A percentile compares a stretch with the other conserved stretches of the same genome.
Conservation (phyloP, 2,329 filamentous ascomycete genomes). For the Tympanopsis confertula region DNA sequence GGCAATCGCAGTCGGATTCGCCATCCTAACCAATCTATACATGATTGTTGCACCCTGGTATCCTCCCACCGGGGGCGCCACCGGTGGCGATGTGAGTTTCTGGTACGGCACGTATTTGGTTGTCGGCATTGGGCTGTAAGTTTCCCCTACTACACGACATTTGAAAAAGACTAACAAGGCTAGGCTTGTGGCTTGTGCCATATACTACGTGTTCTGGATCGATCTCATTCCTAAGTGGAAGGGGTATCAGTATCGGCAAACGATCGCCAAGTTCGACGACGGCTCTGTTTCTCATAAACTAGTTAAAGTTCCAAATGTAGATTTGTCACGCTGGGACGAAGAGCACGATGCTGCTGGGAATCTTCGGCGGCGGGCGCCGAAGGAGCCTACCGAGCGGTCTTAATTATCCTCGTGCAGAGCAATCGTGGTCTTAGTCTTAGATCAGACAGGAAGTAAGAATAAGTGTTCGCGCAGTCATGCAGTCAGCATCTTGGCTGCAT, state of each 20-base stretch:
- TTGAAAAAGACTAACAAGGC: neutral
- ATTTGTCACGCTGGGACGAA: neutral
- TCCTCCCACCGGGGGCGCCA: constrained; percentile 45
- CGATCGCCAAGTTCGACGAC: constrained; percentile 36
- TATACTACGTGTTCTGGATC: constrained; percentile 51
- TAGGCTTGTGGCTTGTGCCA: constrained; percentile 36
- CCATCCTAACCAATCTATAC: constrained; percentile 45
- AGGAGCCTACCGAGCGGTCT: too few relatives aligned
- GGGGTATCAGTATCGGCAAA: constrained; percentile 42
- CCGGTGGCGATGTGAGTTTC: constrained; percentile 57
- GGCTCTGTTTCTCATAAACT: constrained; percentile 21
- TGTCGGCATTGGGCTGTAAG: constrained; percentile 52
- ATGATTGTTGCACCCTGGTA: constrained; percentile 63
- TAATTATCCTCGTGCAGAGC: too few relatives aligned
- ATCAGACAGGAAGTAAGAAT: too few relatives aligned
- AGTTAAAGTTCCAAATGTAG: neutral
- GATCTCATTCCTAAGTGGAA: constrained; percentile 36
- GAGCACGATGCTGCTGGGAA: neutral
- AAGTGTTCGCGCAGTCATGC: too few relatives aligned
- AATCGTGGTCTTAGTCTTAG: too few relatives aligned
- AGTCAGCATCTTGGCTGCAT: too few relatives aligned
- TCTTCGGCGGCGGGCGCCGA: too few relatives aligned
- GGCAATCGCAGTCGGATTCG: constrained; percentile 45
- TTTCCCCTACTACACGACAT: constrained; percentile 9
- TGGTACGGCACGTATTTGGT: constrained; percentile 63